Base-by-base conservation (phyloP, 2,329 filamentous ascomycete genomes). In the Botrytis tulipae region DNA sequence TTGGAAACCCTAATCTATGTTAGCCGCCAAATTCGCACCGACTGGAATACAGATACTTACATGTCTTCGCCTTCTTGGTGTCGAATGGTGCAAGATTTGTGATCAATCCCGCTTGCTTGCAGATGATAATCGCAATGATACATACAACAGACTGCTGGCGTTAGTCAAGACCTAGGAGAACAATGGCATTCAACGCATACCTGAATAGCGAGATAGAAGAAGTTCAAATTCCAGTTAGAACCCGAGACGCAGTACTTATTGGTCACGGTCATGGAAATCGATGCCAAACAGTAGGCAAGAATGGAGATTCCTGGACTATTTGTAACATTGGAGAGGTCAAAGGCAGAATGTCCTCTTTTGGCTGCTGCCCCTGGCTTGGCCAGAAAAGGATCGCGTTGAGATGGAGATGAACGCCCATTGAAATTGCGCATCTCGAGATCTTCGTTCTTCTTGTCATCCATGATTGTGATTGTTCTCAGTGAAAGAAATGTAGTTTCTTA, bases 231-330 rank as follows among this genome's bases (percentile, higher is more conserved):
- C 89, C 97, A 99, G 78, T 92, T 89, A 70, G 88, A 87, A 75
- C 96, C 96, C 12, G 94, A 98, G 65, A 99, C 90, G 76, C 98
- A 95, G 83, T 97, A 99, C 87, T 99, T 99, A 86, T 99, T 99
- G 83, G 97, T 96, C n/a, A 98, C 93, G 12, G 96, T 99, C 96
- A 99, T 99, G 83, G 95, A 89, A 82, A 99, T 99, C n/a, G 95
- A 98, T 71, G 95, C 93, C 80, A 92, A 86, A 84, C 96, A 99
- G 86, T 99, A 99, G 67, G 93, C 90, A 77, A 97, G 82, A 79
- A 99, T 93, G 35, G 95, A 94, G 66, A 96, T 82, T 63, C 89
- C 85, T 25, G 94, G 93, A 83, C 90, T 96, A 84, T 94, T 93
- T 79, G 91, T 88, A 76, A 94, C 82, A 70, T 76, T 80, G 42